Evolutionary conservation across 2,329 filamentous ascomycete genomes (phyloP).

Genomic region (Ambrosiella xylebori): DNA sequence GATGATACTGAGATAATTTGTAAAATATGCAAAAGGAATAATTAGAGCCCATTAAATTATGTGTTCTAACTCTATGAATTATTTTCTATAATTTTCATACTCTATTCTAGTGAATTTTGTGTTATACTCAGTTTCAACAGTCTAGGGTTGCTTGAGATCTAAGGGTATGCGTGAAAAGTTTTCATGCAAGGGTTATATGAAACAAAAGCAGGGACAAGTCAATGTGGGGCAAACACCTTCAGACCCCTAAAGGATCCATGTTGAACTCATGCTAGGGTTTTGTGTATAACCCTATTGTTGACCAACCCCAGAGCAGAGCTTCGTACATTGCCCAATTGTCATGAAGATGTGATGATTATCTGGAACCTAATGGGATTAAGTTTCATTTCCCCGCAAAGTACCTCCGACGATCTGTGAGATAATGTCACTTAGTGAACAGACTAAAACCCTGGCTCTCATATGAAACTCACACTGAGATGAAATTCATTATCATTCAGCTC

Average conservation of each 20-base stretch:
- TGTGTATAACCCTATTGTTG: not conserved
- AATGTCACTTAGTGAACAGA: not conserved
- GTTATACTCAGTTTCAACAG: not conserved
- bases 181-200: conserved; percentile 1
- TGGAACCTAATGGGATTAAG: not conserved
- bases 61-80: not conserved
- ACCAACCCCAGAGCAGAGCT: not conserved
- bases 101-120: not conserved
- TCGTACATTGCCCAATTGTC: not conserved
- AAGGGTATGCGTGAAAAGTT: conserved; percentile 2
- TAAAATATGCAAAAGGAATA: not conserved
- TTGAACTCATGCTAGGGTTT: not conserved
- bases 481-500: not conserved
- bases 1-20: not conserved
- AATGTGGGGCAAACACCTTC: not conserved
- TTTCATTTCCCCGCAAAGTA: conserved; percentile 2
- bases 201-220: not conserved
- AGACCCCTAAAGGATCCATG: not conserved
- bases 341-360: not conserved
- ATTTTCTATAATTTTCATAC: not conserved
- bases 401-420: not conserved
- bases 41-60: not conserved
- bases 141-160: not conserved
- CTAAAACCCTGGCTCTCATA: not conserved
- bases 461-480: not conserved